Evolutionary conservation across 2,329 filamentous ascomycete genomes (phyloP), one percentile per base, ranked within the genome.

Genomic region (Hawksworthiomyces lignivorus): DNA sequence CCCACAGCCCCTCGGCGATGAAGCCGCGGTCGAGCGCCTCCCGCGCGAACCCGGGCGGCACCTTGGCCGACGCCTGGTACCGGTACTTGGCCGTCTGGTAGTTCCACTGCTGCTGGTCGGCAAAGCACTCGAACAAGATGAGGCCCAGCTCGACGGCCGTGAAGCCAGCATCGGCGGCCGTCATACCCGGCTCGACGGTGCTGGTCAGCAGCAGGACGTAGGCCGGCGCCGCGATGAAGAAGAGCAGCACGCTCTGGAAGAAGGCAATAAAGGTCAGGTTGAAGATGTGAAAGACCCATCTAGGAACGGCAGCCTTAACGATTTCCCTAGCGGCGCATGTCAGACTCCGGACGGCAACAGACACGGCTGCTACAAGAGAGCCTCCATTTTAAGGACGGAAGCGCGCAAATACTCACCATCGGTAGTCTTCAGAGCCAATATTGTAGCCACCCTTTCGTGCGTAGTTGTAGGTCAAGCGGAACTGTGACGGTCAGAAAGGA

Each of bases 391-490:
- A n/a, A n/a, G n/a, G n/a, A 9, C 18, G 11, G 5, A n/a, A 11
- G 8, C 5, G 7, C 18, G 5, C 14, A 29, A 9, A 7, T 22
- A n/a, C 59, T 38, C 52, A 72, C 80, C 92, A 98, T 64, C 92
- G 77, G 62, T 98, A 98, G 62, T 98, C 92, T 63, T 98, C 90
- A 14, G 84, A 89, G 28, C 92, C 90, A 49, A 89, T 71, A 14
- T 73, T 68, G 61, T 98, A 98, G 19, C 92, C 92, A 29, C 92
- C 92, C 61, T 87, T 94, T 45, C 92, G 83, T 82, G 85, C 95
- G 67, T 96, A 98, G 65, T 98, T 98, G 70, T 77, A 97, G 3
- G 90, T 97, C 62, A 98, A 68, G 10, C 92, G 84, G 44, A 67
- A 59, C 85, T 88, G 46, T 14, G 11, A 4, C 10, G 30, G 32